These are phyloP conservation scores for Paraurostyla sp. DNA, from an alignment of 73 alveolate genomes.

Conservation along the genomic window DNA sequence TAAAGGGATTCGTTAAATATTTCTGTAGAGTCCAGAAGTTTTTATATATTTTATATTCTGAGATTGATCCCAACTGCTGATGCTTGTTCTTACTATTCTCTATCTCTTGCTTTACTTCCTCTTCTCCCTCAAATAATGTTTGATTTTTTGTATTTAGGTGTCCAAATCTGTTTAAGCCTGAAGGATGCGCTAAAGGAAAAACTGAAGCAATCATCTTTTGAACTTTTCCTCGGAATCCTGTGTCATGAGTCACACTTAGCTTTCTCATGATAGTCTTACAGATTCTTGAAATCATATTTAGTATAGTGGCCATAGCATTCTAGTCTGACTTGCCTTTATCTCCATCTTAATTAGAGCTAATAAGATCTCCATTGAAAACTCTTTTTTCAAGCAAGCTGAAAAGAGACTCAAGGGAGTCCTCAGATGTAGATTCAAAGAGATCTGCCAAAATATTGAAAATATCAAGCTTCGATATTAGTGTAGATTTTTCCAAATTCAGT, in stretches of 20 bases:
- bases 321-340: not conserved
- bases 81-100: conserved; percentile 34
- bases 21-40: conserved; percentile 89
- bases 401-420: conserved; percentile 27
- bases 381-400: not conserved
- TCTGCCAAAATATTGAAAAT: conserved; percentile 6
- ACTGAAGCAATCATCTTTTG: conserved; percentile 79
- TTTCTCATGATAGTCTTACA: conserved; percentile 81
- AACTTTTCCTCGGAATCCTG: conserved; percentile 86
- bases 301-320: not conserved
- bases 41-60: conserved; percentile 72
- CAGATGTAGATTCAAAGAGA: conserved; percentile 14
- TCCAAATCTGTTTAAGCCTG: conserved; percentile 81
- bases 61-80: not conserved
- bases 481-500: not conserved
- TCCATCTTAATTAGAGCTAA: not conserved
- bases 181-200: conserved; percentile 81
- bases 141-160: conserved; percentile 54
- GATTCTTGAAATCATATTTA: conserved; percentile 50
- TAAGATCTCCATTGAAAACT: not conserved
- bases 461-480: not conserved
- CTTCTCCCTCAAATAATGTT: conserved; percentile 62
- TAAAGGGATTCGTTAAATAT: conserved; percentile 86
- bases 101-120: conserved; percentile 58
- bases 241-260: conserved; percentile 79